Evolutionary conservation across 805 yeast species (phyloP).

Genomic region (Yamadazyma ubonensis): DNA sequence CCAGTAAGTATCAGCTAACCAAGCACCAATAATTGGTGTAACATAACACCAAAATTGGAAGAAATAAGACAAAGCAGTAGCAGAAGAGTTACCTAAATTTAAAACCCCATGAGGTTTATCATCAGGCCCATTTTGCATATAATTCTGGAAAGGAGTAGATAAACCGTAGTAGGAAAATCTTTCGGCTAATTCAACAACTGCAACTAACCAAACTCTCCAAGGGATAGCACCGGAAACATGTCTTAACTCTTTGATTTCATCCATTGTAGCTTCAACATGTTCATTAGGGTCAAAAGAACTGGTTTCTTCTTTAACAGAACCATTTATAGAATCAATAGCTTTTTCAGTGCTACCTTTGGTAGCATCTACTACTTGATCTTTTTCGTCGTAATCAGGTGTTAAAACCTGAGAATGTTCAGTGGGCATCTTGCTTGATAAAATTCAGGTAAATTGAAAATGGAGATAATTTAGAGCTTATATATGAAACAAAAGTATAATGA

Average conservation of each 20-base stretch:
- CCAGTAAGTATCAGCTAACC: constrained; percentile 69
- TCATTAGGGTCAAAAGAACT: constrained; percentile 24
- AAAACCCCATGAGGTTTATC: constrained; percentile 49
- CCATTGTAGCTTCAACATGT: constrained; percentile 47
- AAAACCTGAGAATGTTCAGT: constrained; percentile 2
- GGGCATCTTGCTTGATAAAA: not conserved
- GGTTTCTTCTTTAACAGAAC: not conserved
- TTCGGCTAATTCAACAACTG: constrained; percentile 75
- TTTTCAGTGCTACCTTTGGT: constrained; percentile 1
- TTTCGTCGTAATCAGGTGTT: not conserved
- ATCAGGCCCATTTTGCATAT: constrained; percentile 59
- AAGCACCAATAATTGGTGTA: constrained; percentile 77
- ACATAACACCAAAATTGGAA: constrained; percentile 82
- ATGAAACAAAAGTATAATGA: no score
- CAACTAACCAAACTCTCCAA: constrained; percentile 58
- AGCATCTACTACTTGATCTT: not conserved
- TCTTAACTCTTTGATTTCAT: constrained; percentile 51
- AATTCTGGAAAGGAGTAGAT: constrained; percentile 73
- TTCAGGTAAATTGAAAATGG: not conserved
- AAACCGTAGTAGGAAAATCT: constrained; percentile 80
- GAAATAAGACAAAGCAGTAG: constrained; percentile 70
- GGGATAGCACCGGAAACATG: constrained; percentile 55
- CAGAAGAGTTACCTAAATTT: constrained; percentile 57
- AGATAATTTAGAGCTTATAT: constrained; percentile 1
- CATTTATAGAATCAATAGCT: constrained; percentile 1